Conservation (phyloP, 2,329 filamentous ascomycete species). For the Aspergillus fijiensis region DNA sequence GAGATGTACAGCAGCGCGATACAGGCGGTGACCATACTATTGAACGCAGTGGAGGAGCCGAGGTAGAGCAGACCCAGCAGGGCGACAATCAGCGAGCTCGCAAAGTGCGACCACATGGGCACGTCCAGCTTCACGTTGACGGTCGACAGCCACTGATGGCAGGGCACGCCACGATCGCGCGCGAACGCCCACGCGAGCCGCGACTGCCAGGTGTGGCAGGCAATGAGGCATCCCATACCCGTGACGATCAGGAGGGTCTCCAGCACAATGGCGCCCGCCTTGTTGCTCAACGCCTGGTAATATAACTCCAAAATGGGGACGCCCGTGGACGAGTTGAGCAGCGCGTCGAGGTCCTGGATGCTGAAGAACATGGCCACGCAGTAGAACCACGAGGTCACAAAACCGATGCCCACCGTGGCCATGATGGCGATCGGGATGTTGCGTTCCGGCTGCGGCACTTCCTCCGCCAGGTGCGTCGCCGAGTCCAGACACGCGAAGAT, state of each 20-base stretch:
- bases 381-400: constrained; percentile 51
- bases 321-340: constrained; percentile 43
- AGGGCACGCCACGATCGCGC: constrained; percentile 51
- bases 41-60: constrained; percentile 44
- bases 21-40: constrained; percentile 47
- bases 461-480: constrained; percentile 54
- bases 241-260: constrained; percentile 50
- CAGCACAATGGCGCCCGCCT: constrained; percentile 48
- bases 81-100: constrained; percentile 48
- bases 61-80: constrained; percentile 50
- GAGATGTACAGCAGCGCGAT: constrained; percentile 51
- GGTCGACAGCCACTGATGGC: constrained; percentile 40
- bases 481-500: constrained; percentile 53
- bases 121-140: constrained; percentile 46
- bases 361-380: constrained; percentile 52
- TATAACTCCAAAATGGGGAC: constrained; percentile 53
- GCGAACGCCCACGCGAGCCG: constrained; percentile 55
- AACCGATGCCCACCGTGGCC: constrained; percentile 46
- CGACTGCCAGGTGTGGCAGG: constrained; percentile 53
- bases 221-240: constrained; percentile 49
- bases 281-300: constrained; percentile 44
- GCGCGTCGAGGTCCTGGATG: constrained; percentile 44
- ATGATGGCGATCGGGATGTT: constrained; percentile 54
- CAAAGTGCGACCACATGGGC: constrained; percentile 47
- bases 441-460: constrained; percentile 49